Percentiles rank a stretch among this genome's conserved stretches.
Conservation (phyloP, 139 green algal species). For the Picochlorum sp. region DNA sequence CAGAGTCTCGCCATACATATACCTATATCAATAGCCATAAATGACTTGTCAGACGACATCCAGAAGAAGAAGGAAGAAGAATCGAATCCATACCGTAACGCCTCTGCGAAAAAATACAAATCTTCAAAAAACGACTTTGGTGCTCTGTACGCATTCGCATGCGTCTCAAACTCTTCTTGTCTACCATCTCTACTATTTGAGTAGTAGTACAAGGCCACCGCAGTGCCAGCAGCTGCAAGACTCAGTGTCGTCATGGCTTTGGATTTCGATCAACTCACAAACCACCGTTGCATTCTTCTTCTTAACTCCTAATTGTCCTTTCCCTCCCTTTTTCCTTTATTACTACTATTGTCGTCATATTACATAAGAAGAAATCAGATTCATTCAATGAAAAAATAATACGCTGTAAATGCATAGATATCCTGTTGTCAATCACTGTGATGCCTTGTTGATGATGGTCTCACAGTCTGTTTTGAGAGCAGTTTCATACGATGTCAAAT, state of each 20-base stretch:
- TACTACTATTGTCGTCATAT: no score
- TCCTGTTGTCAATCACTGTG: no score
- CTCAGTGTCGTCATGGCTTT: conserved; percentile 1
- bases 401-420: no score
- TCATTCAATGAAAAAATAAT: no score
- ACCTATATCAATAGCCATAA: conserved; percentile 22
- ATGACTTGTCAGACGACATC: neutral
- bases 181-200: conserved; percentile 2
- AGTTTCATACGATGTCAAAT: no score
- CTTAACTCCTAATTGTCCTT: no score
- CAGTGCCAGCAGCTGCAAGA: conserved; percentile 27
- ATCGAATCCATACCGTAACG: conserved; percentile 38
- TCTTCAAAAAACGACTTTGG: conserved; percentile 63
- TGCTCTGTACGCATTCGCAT: conserved; percentile 23
- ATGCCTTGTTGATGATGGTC: no score
- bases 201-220: conserved; percentile 34
- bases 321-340: no score
- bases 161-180: conserved; percentile 16
- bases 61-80: neutral
- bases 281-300: no score
- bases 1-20: conserved; percentile 65
- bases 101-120: conserved; percentile 66
- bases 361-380: no score
- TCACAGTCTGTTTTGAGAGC: no score
- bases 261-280: no score